Base-by-base conservation (phyloP, 768 basidiomycete genomes). In the Rubroboletus satanas region DNA sequence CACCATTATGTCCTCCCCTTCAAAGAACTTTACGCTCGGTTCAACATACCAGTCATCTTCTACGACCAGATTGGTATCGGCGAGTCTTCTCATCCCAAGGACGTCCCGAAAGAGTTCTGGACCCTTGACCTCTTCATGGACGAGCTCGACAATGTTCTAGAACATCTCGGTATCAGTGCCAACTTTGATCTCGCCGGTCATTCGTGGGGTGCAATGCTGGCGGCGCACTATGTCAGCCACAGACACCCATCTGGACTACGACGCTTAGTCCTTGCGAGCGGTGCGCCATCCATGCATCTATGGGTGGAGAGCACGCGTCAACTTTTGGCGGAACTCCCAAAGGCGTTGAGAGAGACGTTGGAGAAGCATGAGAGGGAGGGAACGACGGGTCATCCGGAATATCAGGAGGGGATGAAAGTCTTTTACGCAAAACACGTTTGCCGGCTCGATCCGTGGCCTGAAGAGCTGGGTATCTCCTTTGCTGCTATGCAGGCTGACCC, bases 161-260 rank as follows among this genome's bases (percentile, higher is more conserved):
- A 59, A 5, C 58, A 77, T 21, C 68, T 84, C 18, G 72, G 67
- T 0, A 74, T 83, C 54, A 41, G 63, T 9, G 59, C 65, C 6
- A 57, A 63, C n/a, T 83, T 75, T 62, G 72, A 77, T 57, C 61
- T 84, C 2, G 57, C 76, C 1, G 83, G 83, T 0, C 83, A 84
- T 45, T 82, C 79, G 5, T 83, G 82, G 82, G 83, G 83, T 12
- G 81, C 77, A 1, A 81, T 81, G 68, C 70, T 84, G 9, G 80
- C 70, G 0, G 57, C 69, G 6, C 73, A 77, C 37, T 79, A 75
- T 46, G 77, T 61, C 7, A 66, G 73, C 36, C 59, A 67, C 15
- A 67, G 69, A 12, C 69, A 75, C n/a, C 79, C 79, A 3, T 23
- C 49, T 0, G 77, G 77, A 0, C 55, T 81, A 11, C 71, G 66